Percentiles rank a stretch among this genome's conserved stretches.
phyloP scores from a whole-genome alignment of 2,329 filamentous ascomycete genomes.

The Microdochium trichocladiopsis region DNA sequence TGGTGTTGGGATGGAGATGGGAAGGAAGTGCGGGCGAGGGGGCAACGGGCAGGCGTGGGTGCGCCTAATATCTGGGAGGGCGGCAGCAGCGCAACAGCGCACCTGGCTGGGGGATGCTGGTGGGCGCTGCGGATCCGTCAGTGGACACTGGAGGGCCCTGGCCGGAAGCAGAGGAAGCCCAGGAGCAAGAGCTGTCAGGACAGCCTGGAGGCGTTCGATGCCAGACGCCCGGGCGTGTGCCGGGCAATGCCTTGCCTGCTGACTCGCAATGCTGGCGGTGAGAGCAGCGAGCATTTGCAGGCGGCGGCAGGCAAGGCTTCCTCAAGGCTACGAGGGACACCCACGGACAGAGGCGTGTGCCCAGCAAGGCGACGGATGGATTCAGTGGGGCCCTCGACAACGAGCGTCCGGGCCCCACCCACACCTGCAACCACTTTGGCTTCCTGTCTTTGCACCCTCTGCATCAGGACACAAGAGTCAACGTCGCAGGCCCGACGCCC shows the following conservation, averaged over 20 bases:
- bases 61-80: background rate
- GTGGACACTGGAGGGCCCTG: background rate
- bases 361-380: background rate
- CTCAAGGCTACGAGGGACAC: background rate
- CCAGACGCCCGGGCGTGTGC: background rate
- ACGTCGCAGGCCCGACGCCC: too few relatives aligned
- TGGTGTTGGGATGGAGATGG: background rate
- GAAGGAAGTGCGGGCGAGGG: background rate
- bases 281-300: background rate
- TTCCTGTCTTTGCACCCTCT: background rate
- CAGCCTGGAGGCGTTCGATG: background rate
- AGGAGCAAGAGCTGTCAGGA: background rate
- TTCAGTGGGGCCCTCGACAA: background rate
- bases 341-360: background rate
- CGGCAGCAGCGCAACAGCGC: too few relatives aligned
- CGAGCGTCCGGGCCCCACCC: background rate
- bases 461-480: background rate
- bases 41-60: background rate
- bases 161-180: background rate
- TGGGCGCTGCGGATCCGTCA: background rate
- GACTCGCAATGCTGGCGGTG: background rate
- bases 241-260: background rate
- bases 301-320: background rate
- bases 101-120: too few relatives aligned
- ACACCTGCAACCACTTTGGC: conserved; percentile 1